These are phyloP conservation scores for Geotrichum siamense DNA, from an alignment of 1,139 yeast genomes.

Conservation along the genomic window DNA sequence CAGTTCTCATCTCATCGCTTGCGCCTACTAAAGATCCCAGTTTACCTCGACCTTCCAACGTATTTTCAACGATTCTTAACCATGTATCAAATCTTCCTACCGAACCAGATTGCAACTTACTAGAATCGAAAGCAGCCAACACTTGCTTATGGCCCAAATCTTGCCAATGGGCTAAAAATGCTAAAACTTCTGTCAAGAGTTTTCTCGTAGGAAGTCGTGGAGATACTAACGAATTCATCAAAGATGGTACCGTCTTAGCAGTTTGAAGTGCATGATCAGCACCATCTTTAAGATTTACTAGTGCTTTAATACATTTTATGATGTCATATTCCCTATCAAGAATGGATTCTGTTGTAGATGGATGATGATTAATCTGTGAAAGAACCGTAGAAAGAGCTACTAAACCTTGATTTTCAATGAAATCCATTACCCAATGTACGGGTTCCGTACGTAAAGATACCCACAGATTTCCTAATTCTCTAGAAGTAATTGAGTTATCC, in stretches of 20 bases:
- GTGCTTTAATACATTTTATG: constrained; percentile 56
- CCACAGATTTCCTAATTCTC: constrained; percentile 77
- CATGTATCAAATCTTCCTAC: constrained; percentile 72
- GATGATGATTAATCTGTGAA: constrained; percentile 38
- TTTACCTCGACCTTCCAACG: constrained; percentile 82
- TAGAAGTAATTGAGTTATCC: constrained; percentile 59
- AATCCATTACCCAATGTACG: constrained; percentile 78
- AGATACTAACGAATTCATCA: constrained; percentile 54
- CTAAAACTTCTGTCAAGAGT: constrained; percentile 70
- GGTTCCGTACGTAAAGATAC: constrained; percentile 91
- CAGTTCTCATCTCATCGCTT: constrained; percentile 68
- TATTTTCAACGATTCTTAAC: constrained; percentile 64
- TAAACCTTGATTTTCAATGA: constrained; percentile 82
- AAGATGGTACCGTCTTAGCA: constrained; percentile 49
- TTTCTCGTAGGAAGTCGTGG: constrained; percentile 66
- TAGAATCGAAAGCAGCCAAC: constrained; percentile 54
- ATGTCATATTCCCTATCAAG: constrained; percentile 54
- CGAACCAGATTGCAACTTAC: constrained; percentile 56
- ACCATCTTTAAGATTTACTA: constrained; percentile 51
- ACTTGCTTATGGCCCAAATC: constrained; percentile 57
- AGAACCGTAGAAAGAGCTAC: constrained; percentile 64
- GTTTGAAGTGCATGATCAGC: constrained; percentile 47
- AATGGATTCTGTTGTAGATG: constrained; percentile 34
- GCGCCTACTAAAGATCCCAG: constrained; percentile 91
- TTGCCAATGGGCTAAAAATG: constrained; percentile 47